phyloP scores from a whole-genome alignment of 345 rosid genomes.

The Lepidium aucheri region DNA sequence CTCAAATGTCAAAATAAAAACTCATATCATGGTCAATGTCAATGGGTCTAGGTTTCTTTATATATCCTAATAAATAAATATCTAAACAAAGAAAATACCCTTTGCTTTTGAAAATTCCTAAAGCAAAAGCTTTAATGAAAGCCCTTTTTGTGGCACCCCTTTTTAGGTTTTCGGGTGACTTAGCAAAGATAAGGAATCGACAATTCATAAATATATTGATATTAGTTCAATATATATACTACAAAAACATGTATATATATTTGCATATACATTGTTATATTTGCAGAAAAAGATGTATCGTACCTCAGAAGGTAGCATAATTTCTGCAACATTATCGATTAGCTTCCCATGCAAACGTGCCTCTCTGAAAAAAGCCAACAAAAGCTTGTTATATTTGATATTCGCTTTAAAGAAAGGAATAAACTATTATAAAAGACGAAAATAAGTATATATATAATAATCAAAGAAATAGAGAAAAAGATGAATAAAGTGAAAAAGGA shows the following conservation, averaged over 20 bases:
- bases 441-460: background rate
- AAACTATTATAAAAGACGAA: background rate
- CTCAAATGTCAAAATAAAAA: slow-evolving; percentile 26
- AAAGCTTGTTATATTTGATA: slow-evolving; percentile 29
- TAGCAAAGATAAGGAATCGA: slow-evolving; percentile 13
- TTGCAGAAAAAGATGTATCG: slow-evolving; percentile 23
- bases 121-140: slow-evolving; percentile 28
- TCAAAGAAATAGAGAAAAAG: slow-evolving; percentile 34
- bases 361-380: slow-evolving; percentile 59
- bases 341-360: slow-evolving; percentile 84
- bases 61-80: background rate
- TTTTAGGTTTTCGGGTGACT: slow-evolving; percentile 8
- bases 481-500: slow-evolving; percentile 26
- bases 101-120: slow-evolving; percentile 26
- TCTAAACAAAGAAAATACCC: slow-evolving; percentile 28
- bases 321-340: slow-evolving; percentile 49
- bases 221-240: background rate
- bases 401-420: slow-evolving; percentile 33
- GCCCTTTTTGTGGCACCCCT: slow-evolving; percentile 30
- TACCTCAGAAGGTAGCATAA: slow-evolving; percentile 72
- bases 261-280: background rate
- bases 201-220: slow-evolving; percentile 4
- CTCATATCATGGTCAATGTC: slow-evolving; percentile 26
- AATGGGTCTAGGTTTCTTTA: slow-evolving; percentile 24
- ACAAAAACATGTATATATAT: background rate